These are phyloP conservation scores for Pichia cabralensis DNA, from an alignment of 805 yeast genomes.

Conservation along the genomic window DNA sequence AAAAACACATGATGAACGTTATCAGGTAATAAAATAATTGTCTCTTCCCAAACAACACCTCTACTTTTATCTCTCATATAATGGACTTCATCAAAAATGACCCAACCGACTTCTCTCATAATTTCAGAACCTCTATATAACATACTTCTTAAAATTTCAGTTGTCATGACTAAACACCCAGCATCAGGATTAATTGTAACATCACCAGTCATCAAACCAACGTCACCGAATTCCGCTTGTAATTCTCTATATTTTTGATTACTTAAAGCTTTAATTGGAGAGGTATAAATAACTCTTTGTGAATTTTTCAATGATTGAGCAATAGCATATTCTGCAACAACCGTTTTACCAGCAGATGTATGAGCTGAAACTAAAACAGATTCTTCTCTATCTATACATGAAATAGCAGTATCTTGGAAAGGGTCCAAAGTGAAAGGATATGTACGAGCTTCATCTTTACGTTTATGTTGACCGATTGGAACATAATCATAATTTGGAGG, in stretches of 20 bases:
- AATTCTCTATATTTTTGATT: conserved; percentile 82
- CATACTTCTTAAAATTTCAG: conserved; percentile 93
- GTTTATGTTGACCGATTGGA: conserved; percentile 82
- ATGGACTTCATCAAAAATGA: conserved; percentile 95
- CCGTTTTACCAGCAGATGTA: conserved; percentile 96
- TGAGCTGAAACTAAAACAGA: conserved; percentile 96
- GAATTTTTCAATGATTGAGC: conserved; percentile 88
- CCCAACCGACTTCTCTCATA: conserved; percentile 94
- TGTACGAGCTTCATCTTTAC: conserved; percentile 69
- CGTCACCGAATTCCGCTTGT: conserved; percentile 38
- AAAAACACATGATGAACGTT: conserved; percentile 85
- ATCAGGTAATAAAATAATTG: conserved; percentile 93
- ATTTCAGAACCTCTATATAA: conserved; percentile 93
- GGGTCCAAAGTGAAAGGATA: conserved; percentile 95
- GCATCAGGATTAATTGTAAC: conserved; percentile 97
- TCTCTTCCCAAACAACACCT: conserved; percentile 99
- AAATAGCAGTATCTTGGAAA: conserved; percentile 92
- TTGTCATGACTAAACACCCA: conserved; percentile 92
- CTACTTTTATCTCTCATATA: conserved; percentile 94
- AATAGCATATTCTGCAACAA: conserved; percentile 94
- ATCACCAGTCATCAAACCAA: conserved; percentile 95
- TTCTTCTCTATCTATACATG: conserved; percentile 91
- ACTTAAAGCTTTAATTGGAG: conserved; percentile 87
- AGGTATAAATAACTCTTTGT: conserved; percentile 90
- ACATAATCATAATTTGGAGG: conserved; percentile 85